Base-by-base conservation (phyloP, 208 protist genomes). In the Porcisia hertigi region DNA sequence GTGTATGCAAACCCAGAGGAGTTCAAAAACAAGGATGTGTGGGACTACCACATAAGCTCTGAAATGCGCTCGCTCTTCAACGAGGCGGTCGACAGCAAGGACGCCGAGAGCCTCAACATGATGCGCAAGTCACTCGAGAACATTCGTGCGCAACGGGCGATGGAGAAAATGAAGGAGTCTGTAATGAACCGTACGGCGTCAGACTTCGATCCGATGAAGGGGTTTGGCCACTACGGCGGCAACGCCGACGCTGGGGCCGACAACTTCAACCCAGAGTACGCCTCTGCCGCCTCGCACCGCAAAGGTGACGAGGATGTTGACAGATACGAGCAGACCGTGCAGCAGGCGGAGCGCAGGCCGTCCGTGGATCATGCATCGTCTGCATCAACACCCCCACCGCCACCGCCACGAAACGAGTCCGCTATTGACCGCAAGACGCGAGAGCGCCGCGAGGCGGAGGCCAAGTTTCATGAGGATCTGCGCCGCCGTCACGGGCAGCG, bases 81-180 rank as follows among this genome's bases (percentile, higher is more conserved):
- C 69, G 82, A 88, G 43, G 67, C 80, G 9, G 86, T 92, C 0
- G 90, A 93, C 71, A 84, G 87, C 71, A 91, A 95, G 80, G 91
- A 97, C 63, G 89, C 86, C 11, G 76, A 89, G 69, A 93, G 84
- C 66, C 80, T 97, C 30, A 94, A 94, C 82, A 90, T 87, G 87
- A 87, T 95, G 86, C 89, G 93, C 71, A 86, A 94, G 84, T 94
- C 91, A 23, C 79, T 97, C 25, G 91, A 97, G 79, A 96, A 93
- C 79, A 94, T 96, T 34, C 86, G 88, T 23, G 86, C 89, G 30
- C 87, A 91, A 80, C 85, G 90, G 1, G 87, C 85, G 30, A 94
- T 92, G 86, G 88, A 94, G 59, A 92, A 89, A 59, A 96, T 96
- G 93, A 95, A 94, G 84, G 91, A 95, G 74, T 88, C 85, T 5